Evolutionary conservation across 352 stramenopile genomes (phyloP).

Genomic region (Pythium folliculosum): DNA sequence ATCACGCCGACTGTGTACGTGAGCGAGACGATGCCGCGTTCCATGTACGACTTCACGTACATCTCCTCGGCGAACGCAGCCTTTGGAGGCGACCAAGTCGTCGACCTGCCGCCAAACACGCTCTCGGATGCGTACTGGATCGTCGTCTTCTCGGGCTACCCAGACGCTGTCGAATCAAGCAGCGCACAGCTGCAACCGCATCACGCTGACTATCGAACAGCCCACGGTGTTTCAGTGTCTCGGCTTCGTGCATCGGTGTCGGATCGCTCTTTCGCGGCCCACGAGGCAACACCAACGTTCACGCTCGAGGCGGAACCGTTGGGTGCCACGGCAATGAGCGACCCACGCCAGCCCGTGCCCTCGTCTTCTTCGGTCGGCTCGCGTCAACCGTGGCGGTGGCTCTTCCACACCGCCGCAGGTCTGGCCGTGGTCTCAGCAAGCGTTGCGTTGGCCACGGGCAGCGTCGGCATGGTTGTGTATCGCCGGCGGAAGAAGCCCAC

Average conservation of each 20-base stretch:
- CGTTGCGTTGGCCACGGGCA: not conserved
- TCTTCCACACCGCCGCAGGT: slow-evolving; percentile 1
- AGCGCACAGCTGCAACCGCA: too few relatives aligned
- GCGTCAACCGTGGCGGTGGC: not conserved
- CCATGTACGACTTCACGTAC: slow-evolving; percentile 72
- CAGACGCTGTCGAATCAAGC: not conserved
- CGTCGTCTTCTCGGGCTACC: slow-evolving; percentile 69
- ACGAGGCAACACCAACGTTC: not conserved
- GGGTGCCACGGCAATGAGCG: not conserved
- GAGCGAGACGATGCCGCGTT: slow-evolving; percentile 66
- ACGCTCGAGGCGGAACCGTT: not conserved
- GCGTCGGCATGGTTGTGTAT: not conserved
- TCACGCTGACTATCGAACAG: too few relatives aligned
- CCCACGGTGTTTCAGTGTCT: not conserved
- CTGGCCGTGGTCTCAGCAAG: slow-evolving; percentile 12
- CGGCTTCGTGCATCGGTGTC: not conserved
- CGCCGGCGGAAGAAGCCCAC: not conserved
- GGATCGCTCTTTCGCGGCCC: not conserved
- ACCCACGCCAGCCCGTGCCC: not conserved
- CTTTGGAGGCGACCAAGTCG: slow-evolving; percentile 32
- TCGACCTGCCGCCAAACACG: slow-evolving; percentile 52
- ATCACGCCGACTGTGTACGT: slow-evolving; percentile 63
- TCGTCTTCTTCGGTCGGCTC: not conserved
- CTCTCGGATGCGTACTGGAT: slow-evolving; percentile 74
- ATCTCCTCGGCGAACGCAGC: slow-evolving; percentile 45